Evolutionary conservation across 148 eudicot genomes (phyloP).

Genomic region (Vaccinium vitisidaea): DNA sequence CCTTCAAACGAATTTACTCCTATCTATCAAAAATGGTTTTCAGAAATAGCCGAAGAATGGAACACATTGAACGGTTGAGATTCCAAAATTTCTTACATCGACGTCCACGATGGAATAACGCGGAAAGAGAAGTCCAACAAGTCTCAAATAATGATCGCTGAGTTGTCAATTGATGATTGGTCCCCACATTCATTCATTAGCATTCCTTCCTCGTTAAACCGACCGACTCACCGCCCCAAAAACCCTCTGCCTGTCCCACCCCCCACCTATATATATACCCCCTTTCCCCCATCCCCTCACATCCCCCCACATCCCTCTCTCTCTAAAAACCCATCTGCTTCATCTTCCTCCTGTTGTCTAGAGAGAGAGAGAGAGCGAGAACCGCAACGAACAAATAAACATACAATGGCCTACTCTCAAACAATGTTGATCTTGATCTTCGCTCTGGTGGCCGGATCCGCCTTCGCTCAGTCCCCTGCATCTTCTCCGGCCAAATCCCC

Average conservation of each 20-base stretch:
- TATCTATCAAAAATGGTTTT: no score
- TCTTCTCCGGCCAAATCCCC: slow-evolving; percentile 36
- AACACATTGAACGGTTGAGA: neutral
- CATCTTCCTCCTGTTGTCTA: neutral
- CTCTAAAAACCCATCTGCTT: neutral
- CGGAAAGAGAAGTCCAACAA: neutral
- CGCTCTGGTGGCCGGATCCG: slow-evolving; percentile 38
- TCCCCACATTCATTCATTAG: neutral
- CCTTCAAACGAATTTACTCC: no score
- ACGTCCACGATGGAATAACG: neutral
- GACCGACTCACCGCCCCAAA: no score
- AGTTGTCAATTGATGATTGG: slow-evolving; percentile 15
- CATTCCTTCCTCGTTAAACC: neutral
- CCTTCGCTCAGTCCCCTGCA: slow-evolving; percentile 48
- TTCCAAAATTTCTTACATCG: neutral
- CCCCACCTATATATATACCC: neutral
- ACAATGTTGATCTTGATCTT: slow-evolving; percentile 24
- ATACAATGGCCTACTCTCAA: slow-evolving; percentile 38
- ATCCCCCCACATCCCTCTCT: neutral
- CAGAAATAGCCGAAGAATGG: no score
- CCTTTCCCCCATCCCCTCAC: neutral
- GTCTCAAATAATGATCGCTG: slow-evolving; percentile 6
- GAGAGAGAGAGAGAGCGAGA: neutral
- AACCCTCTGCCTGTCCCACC: neutral
- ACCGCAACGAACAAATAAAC: neutral